Base-by-base conservation (phyloP, 192 early-diverging fungal genomes). In the Umbelopsis sp. region DNA sequence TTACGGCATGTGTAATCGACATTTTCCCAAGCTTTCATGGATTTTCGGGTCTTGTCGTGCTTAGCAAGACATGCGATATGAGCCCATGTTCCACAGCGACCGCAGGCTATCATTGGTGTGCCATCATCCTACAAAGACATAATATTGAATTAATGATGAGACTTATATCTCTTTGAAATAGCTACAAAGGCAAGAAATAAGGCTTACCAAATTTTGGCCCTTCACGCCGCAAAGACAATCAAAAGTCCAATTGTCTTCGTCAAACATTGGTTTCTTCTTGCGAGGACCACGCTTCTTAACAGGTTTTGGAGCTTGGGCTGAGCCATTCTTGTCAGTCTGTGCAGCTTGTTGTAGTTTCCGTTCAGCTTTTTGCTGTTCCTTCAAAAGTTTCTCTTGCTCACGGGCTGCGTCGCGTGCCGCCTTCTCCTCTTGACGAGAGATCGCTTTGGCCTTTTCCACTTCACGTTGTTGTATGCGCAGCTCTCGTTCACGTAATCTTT, bases 31-130 rank as follows among this genome's bases (percentile, higher is more conserved):
- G 56, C 56, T 20, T 62, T 62, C 56, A 62, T 62, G 7, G 31
- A 34, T 34, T 62, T 62, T 34, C 56, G 56, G 6, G 56, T 62
- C 31, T 29, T 29, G 31, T 62, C 56, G 31, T 62, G 56, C 17
- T 34, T 29, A 16, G 56, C 56, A 34, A 91, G 75, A 59, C 92
- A 93, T 1, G 75, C 71, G 20, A 92, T 88, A 74, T 93, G 92
- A 65, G 90, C 87, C 92, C 92, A 93, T 3, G 85, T 81, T 50
- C 81, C 75, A 74, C 92, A 93, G 22, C 74, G 66, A 34, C 81
- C 90, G 68, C 92, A 93, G 0, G 88, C 85, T 62, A 93, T 90
- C 84, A 92, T 91, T 0, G 89, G 85, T 25, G 82, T 79, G 10
- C 91, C 92, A 83, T 93, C 89, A 53, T 83, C 83, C 84, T 85